Conservation (phyloP, 2,329 filamentous ascomycete species). For the Cordyceps pruinosa region DNA sequence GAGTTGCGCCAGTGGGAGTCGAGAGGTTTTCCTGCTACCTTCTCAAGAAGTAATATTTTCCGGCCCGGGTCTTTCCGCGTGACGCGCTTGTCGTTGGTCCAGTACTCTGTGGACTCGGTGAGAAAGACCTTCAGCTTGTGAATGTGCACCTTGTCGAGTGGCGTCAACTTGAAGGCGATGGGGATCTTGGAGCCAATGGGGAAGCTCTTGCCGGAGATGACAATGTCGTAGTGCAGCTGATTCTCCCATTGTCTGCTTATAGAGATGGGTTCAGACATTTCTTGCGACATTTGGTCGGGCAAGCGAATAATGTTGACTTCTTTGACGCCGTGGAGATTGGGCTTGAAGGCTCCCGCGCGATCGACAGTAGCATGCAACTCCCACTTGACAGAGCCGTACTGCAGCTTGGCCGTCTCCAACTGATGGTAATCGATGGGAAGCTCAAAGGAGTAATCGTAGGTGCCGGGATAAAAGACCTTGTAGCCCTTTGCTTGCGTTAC, state of each 20-base stretch:
- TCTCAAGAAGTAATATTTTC: slow-evolving; percentile 83
- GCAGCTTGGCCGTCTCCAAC: slow-evolving; percentile 81
- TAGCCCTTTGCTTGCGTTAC: slow-evolving; percentile 61
- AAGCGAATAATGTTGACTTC: slow-evolving; percentile 80
- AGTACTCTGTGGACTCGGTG: slow-evolving; percentile 87
- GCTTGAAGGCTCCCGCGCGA: slow-evolving; percentile 81
- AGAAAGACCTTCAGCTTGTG: slow-evolving; percentile 89
- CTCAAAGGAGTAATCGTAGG: slow-evolving; percentile 68
- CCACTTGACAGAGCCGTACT: slow-evolving; percentile 81
- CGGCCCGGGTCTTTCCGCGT: slow-evolving; percentile 77
- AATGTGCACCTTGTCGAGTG: slow-evolving; percentile 85
- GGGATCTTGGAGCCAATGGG: slow-evolving; percentile 81
- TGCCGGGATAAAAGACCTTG: slow-evolving; percentile 73
- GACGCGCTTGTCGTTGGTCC: slow-evolving; percentile 76
- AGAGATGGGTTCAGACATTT: slow-evolving; percentile 88
- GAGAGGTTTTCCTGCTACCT: slow-evolving; percentile 71
- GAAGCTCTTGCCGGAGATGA: slow-evolving; percentile 93
- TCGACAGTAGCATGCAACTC: slow-evolving; percentile 80
- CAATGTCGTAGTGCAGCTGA: slow-evolving; percentile 89
- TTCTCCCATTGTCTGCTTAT: slow-evolving; percentile 94
- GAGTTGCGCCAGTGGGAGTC: slow-evolving; percentile 68
- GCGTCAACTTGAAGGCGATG: slow-evolving; percentile 89
- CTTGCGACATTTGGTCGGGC: slow-evolving; percentile 78
- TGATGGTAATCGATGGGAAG: slow-evolving; percentile 82
- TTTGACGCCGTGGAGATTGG: slow-evolving; percentile 74